Evolutionary conservation across 495 filamentous ascomycete genomes (phyloP).

Genomic region (Neurospora terricola): DNA sequence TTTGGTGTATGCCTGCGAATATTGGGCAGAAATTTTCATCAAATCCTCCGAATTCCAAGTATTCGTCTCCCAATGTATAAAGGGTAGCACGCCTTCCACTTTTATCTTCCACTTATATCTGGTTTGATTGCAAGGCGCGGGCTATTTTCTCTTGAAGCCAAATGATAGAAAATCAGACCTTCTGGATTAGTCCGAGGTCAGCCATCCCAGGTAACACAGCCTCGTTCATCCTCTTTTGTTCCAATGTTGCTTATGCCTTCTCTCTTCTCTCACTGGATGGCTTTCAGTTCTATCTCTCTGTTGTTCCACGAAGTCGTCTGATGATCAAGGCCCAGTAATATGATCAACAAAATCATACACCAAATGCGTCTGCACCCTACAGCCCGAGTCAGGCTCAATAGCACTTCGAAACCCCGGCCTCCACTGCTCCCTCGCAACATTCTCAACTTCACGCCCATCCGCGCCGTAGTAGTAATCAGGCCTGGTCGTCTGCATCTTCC

Average conservation of each 20-base stretch:
- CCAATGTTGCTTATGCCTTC: too few species aligned
- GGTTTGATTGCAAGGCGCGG: background rate
- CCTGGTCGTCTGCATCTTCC: constrained; percentile 1
- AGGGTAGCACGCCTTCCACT: background rate
- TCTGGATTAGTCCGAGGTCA: background rate
- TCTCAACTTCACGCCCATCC: background rate
- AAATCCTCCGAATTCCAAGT: background rate
- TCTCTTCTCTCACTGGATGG: too few species aligned
- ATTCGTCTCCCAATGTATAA: background rate
- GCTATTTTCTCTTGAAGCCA: background rate
- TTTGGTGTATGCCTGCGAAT: background rate
- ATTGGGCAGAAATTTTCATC: background rate
- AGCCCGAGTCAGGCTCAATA: constrained; percentile 10
- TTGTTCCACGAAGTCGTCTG: background rate
- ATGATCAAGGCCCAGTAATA: background rate
- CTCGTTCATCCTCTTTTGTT: background rate
- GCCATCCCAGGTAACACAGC: background rate
- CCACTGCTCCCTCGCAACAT: constrained; percentile 8
- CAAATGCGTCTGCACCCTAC: constrained; percentile 18
- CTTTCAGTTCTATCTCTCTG: too few species aligned
- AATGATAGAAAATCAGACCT: background rate
- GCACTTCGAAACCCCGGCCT: constrained; percentile 15
- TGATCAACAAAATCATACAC: constrained; percentile 19
- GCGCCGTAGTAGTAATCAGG: constrained; percentile 10
- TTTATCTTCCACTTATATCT: background rate